Conservation (phyloP, 169 alveolate genomes). For the Plasmodium blacklocki region DNA sequence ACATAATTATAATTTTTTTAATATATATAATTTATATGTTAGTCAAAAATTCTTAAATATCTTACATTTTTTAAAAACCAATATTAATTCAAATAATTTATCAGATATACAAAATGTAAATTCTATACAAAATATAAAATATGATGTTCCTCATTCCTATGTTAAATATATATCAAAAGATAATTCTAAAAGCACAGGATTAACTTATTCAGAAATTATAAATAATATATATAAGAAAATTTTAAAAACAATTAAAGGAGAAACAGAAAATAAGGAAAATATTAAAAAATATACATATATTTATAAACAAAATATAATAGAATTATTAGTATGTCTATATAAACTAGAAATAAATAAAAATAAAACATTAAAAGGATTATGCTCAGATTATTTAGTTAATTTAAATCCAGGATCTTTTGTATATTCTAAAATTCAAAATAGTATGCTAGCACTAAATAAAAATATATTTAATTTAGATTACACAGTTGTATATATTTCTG, state of each 20-base stretch:
- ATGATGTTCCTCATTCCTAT: too few species aligned
- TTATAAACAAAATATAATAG: constrained; percentile 12
- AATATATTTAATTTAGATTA: constrained; percentile 42
- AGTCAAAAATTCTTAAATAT: not conserved
- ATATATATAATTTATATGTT: constrained; percentile 14
- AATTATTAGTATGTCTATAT: constrained; percentile 57
- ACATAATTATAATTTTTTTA: constrained; percentile 24
- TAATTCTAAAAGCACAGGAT: too few species aligned
- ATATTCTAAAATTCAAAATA: constrained; percentile 45
- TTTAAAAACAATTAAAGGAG: too few species aligned
- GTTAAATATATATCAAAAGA: too few species aligned
- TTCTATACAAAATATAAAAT: too few species aligned
- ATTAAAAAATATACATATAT: too few species aligned
- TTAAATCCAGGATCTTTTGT: constrained; percentile 42
- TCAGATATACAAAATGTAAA: too few species aligned
- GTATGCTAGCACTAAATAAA: constrained; percentile 45
- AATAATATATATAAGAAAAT: too few species aligned
- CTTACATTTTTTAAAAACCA: too few species aligned
- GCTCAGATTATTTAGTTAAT: constrained; percentile 58
- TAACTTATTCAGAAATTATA: too few species aligned
- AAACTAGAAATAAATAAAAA: constrained; percentile 34
- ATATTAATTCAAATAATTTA: too few species aligned
- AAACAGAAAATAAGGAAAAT: too few species aligned
- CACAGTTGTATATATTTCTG: constrained; percentile 55
- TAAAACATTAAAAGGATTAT: constrained; percentile 58